A percentile compares a stretch with the other conserved stretches of the same genome.
Evolutionary conservation across 176 grass and related monocot species (phyloP).

Genomic region (Triticum monococcum): DNA sequence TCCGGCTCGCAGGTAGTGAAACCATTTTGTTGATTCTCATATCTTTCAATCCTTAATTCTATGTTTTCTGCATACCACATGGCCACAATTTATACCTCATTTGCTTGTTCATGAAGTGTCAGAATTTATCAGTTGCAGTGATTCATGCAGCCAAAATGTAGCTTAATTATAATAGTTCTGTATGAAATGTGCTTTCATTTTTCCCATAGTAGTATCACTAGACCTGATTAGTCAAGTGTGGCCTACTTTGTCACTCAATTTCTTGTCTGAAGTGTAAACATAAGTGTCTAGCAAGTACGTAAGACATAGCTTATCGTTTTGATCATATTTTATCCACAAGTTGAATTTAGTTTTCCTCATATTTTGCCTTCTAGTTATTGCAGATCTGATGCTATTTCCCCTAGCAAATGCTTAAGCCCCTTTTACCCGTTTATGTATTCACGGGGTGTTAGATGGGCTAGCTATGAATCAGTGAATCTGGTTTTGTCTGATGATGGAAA

Average conservation of each 20-base stretch:
- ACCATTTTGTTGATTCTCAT: not conserved
- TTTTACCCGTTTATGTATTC: constrained; percentile 25
- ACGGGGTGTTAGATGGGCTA: constrained; percentile 41
- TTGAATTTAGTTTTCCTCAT: constrained; percentile 8
- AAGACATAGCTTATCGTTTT: not conserved
- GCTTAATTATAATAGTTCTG: not conserved
- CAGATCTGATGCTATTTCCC: constrained; percentile 38
- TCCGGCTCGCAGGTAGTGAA: constrained; percentile 27
- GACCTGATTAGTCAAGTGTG: not conserved
- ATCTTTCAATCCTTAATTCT: not conserved
- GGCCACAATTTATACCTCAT: not conserved
- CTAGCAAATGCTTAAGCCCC: constrained; percentile 30
- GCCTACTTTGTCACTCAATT: not conserved
- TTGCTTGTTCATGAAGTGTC: not conserved
- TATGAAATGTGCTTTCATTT: not conserved
- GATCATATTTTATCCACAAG: not conserved
- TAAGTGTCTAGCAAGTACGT: not conserved
- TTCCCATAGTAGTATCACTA: not conserved
- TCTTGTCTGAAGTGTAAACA: not conserved
- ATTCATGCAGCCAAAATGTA: not conserved
- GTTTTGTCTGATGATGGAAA: constrained; percentile 76
- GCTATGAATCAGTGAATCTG: constrained; percentile 68
- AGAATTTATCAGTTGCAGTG: not conserved
- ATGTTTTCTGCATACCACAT: not conserved
- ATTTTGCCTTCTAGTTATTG: not conserved